Conservation (phyloP, 768 basidiomycete species). For the Flagelloscypha sp. region DNA sequence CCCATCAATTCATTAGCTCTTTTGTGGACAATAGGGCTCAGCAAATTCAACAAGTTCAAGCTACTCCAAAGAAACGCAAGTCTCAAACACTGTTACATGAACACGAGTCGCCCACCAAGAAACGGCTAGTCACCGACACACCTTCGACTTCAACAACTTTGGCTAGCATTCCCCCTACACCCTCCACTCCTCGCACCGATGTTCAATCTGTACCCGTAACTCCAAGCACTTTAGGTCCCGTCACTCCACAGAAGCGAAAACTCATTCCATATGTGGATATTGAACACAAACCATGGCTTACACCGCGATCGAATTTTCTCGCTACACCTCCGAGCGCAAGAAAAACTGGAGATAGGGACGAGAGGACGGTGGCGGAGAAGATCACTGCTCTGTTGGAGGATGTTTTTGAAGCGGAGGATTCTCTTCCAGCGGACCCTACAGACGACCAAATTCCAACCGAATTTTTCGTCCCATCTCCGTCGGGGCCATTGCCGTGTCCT, state of each 20-base stretch:
- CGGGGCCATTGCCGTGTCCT: conserved; percentile 54
- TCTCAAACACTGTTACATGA: conserved; percentile 18
- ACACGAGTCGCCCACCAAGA: conserved; percentile 15
- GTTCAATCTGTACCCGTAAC: conserved; percentile 26
- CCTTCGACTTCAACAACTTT: conserved; percentile 17
- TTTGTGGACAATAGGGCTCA: conserved; percentile 52
- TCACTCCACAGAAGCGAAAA: conserved; percentile 20
- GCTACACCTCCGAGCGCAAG: conserved; percentile 11
- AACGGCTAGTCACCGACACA: conserved; percentile 15
- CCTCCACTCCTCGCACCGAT: conserved; percentile 21
- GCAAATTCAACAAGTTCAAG: conserved; percentile 26
- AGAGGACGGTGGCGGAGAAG: conserved; percentile 66
- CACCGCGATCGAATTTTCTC: conserved; percentile 27
- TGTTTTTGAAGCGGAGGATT: conserved; percentile 76
- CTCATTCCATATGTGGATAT: conserved; percentile 40
- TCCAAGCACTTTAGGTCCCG: conserved; percentile 23
- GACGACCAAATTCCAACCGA: conserved; percentile 44
- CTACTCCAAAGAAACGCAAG: conserved; percentile 12
- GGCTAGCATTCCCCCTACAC: conserved; percentile 15
- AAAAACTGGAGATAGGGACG: conserved; percentile 64
- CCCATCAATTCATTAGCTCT: conserved; percentile 49
- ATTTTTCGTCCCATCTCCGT: conserved; percentile 52
- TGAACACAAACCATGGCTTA: conserved; percentile 37
- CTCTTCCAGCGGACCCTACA: conserved; percentile 48
- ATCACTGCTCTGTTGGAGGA: conserved; percentile 72